Percentiles rank a stretch among this genome's conserved stretches.
Conservation (phyloP, 371 early-diverging fungal genomes). For the Funneliformis caledonium region DNA sequence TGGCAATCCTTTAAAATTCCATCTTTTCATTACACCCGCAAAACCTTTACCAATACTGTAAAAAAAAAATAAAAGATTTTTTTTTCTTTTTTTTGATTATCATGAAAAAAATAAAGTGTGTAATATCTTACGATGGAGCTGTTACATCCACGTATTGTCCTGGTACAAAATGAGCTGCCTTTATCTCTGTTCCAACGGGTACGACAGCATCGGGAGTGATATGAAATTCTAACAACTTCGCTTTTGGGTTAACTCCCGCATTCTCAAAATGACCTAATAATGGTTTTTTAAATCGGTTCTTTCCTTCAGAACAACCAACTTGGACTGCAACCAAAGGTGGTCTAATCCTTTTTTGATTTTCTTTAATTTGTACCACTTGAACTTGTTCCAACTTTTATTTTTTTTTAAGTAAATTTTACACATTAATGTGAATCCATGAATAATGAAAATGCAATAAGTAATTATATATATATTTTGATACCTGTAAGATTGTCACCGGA, state of each 20-base stretch:
- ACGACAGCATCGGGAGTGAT: conserved; percentile 87
- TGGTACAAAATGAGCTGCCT: conserved; percentile 88
- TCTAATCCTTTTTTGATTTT: conserved; percentile 67
- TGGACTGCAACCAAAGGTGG: conserved; percentile 61
- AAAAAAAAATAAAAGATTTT: not conserved
- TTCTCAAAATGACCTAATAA: conserved; percentile 76
- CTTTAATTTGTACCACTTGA: conserved; percentile 72
- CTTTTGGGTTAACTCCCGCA: conserved; percentile 76
- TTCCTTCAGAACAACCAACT: conserved; percentile 77
- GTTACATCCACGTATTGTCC: conserved; percentile 95
- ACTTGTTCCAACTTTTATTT: conserved; percentile 67
- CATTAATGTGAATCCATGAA: not conserved
- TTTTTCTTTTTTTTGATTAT: not conserved
- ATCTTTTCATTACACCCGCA: conserved; percentile 97
- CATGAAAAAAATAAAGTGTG: conserved; percentile 1
- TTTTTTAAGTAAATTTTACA: not conserved
- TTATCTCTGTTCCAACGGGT: conserved; percentile 79
- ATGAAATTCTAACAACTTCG: conserved; percentile 79
- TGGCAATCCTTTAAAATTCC: conserved; percentile 90
- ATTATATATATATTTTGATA: conserved; percentile 45
- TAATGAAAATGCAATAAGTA: not conserved
- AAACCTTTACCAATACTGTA: conserved; percentile 92
- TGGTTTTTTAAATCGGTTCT: conserved; percentile 65
- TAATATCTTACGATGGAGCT: conserved; percentile 71
- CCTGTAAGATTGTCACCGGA: conserved; percentile 94